Percentiles rank a stretch among this genome's conserved stretches.
phyloP scores from a whole-genome alignment of 257 asterid genomes.

The Euphrasia confusa region DNA sequence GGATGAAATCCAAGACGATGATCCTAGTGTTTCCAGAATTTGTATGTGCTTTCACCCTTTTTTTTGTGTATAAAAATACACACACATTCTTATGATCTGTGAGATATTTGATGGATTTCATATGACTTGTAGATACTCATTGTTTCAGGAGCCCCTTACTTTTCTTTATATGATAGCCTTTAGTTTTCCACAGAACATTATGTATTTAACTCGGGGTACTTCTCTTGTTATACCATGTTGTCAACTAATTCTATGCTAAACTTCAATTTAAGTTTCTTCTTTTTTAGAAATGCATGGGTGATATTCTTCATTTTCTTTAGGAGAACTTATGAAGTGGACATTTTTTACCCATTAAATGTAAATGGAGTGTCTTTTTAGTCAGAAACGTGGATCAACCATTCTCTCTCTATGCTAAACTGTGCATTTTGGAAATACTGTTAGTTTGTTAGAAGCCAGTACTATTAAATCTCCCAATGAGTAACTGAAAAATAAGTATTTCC shows the following conservation, averaged over 20 bases:
- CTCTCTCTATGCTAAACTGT: background rate
- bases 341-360: slow-evolving; percentile 17
- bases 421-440: slow-evolving; percentile 23
- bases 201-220: background rate
- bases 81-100: background rate
- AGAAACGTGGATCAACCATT: background rate
- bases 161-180: background rate
- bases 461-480: slow-evolving; percentile 9
- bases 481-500: slow-evolving; percentile 8
- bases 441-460: slow-evolving; percentile 12
- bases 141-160: background rate
- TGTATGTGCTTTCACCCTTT: slow-evolving; percentile 37
- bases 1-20: slow-evolving; percentile 88
- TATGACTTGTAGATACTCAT: slow-evolving; percentile 7
- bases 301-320: slow-evolving; percentile 15
- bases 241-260: background rate
- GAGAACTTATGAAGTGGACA: slow-evolving; percentile 8
- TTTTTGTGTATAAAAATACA: background rate
- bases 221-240: background rate
- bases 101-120: slow-evolving; percentile 9
- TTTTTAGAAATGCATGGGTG: background rate
- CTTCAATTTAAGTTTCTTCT: slow-evolving; percentile 4
- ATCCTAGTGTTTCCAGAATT: slow-evolving; percentile 77
- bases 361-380: slow-evolving; percentile 1
- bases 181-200: slow-evolving; percentile 9